These are phyloP conservation scores for Podosphaera fusca DNA, from an alignment of 2,329 filamentous ascomycete genomes.

Conservation along the genomic window DNA sequence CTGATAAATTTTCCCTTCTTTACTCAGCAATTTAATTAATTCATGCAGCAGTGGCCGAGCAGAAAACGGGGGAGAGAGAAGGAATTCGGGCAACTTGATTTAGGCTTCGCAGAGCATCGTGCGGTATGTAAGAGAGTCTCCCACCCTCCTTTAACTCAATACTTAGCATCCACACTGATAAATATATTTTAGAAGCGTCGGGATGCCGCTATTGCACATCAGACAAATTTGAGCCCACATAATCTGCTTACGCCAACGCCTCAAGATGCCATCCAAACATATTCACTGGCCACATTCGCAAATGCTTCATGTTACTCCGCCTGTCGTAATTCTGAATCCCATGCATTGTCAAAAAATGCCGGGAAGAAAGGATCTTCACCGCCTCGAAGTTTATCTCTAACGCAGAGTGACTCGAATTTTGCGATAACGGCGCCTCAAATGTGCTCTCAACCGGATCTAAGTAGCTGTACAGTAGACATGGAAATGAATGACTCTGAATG, in stretches of 20 bases:
- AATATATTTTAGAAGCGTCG: conserved; percentile 13
- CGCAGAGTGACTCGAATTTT: too few species aligned
- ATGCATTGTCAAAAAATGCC: too few species aligned
- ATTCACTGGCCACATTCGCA: too few species aligned
- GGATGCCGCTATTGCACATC: conserved; percentile 12
- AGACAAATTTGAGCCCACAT: conserved; percentile 2
- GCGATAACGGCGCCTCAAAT: too few species aligned
- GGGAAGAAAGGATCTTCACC: too few species aligned
- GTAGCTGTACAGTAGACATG: conserved; percentile 6
- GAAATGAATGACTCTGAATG: conserved; percentile 15
- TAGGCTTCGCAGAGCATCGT: conserved; percentile 15
- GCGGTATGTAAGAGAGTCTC: conserved; percentile 8
- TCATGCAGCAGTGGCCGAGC: conserved; percentile 6
- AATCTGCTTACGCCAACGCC: too few species aligned
- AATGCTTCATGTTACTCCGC: too few species aligned
- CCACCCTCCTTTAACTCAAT: background rate
- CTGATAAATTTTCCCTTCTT: too few species aligned
- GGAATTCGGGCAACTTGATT: conserved; percentile 11
- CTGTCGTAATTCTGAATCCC: too few species aligned
- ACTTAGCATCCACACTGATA: background rate
- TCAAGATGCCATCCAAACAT: too few species aligned
- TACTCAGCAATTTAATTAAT: background rate
- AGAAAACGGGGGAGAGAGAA: conserved; percentile 12
- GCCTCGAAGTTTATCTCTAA: too few species aligned
- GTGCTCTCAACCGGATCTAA: too few species aligned